These are phyloP conservation scores for Heritiera littoralis DNA, from an alignment of 345 rosid genomes.

Conservation along the genomic window DNA sequence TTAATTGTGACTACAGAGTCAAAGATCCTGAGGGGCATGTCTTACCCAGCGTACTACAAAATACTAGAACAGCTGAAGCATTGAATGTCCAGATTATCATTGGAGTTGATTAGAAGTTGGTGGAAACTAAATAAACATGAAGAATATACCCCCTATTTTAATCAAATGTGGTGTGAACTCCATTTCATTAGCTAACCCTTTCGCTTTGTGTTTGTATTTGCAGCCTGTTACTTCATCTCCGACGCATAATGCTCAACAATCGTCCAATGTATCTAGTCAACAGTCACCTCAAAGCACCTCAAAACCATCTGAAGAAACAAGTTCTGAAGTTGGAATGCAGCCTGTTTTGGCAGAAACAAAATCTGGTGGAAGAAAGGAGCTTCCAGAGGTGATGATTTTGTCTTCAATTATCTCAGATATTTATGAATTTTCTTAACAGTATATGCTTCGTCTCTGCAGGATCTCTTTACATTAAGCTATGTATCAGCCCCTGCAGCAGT, in stretches of 20 bases:
- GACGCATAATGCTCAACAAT: constrained; percentile 32
- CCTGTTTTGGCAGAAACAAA: constrained; percentile 35
- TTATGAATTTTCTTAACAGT: constrained; percentile 22
- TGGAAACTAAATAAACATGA: neutral
- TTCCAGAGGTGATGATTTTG: constrained; percentile 58
- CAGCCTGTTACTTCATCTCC: constrained; percentile 34
- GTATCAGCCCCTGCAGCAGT: constrained; percentile 38
- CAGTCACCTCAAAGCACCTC: constrained; percentile 34
- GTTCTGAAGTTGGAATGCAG: constrained; percentile 33
- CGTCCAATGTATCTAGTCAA: constrained; percentile 31
- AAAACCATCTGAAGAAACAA: constrained; percentile 30
- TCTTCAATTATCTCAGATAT: neutral
- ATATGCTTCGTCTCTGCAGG: constrained; percentile 43
- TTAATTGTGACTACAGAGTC: neutral
- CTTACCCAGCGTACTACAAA: neutral
- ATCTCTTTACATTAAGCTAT: constrained; percentile 64
- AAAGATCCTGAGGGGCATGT: neutral
- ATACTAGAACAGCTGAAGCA: neutral
- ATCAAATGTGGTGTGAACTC: neutral
- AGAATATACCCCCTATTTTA: neutral
- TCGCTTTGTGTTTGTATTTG: constrained; percentile 17
- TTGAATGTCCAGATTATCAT: neutral
- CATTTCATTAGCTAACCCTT: constrained; percentile 12
- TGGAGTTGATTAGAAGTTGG: neutral
- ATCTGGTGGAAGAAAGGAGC: constrained; percentile 54